Percentiles rank a stretch among this genome's conserved stretches.
Conservation (phyloP, 2,329 filamentous ascomycete species). For the Amesomyces nigricolor region DNA sequence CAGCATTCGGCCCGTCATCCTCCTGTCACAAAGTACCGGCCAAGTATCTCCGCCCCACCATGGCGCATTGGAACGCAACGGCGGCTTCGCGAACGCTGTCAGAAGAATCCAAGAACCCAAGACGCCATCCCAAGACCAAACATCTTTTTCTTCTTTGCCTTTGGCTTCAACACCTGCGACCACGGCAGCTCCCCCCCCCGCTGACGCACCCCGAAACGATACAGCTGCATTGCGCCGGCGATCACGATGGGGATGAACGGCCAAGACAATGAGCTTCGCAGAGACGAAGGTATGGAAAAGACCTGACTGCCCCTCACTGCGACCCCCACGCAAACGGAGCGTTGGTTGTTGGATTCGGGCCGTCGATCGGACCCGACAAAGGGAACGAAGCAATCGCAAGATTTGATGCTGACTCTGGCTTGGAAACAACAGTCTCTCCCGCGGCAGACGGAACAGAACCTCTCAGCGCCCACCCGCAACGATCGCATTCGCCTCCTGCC, state of each 20-base stretch:
- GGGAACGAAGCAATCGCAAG: conserved; percentile 10
- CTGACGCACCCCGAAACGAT: not conserved
- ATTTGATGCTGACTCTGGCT: conserved; percentile 5
- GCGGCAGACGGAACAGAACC: conserved; percentile 9
- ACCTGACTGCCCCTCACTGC: conserved; percentile 11
- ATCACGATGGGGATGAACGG: conserved; percentile 13
- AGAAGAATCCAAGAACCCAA: not conserved
- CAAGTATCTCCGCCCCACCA: conserved; percentile 21
- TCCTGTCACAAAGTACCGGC: conserved; percentile 15
- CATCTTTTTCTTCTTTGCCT: conserved; percentile 4
- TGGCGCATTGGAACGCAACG: conserved; percentile 1
- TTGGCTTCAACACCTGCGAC: not conserved
- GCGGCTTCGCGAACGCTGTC: conserved; percentile 12
- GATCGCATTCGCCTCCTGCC: conserved; percentile 33
- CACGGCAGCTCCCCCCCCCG: not conserved
- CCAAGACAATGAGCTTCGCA: conserved; percentile 13
- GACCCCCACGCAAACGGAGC: conserved; percentile 9
- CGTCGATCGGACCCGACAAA: not conserved
- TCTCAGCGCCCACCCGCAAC: not conserved
- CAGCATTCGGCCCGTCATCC: conserved; percentile 11
- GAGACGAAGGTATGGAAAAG: conserved; percentile 12
- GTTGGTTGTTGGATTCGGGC: no score
- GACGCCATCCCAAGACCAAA: conserved; percentile 5
- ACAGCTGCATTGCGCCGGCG: not conserved
- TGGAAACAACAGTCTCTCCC: conserved; percentile 6